A percentile compares a stretch with the other conserved stretches of the same genome.
Conservation (phyloP, 208 protist species). For the Crithidia sp. region DNA sequence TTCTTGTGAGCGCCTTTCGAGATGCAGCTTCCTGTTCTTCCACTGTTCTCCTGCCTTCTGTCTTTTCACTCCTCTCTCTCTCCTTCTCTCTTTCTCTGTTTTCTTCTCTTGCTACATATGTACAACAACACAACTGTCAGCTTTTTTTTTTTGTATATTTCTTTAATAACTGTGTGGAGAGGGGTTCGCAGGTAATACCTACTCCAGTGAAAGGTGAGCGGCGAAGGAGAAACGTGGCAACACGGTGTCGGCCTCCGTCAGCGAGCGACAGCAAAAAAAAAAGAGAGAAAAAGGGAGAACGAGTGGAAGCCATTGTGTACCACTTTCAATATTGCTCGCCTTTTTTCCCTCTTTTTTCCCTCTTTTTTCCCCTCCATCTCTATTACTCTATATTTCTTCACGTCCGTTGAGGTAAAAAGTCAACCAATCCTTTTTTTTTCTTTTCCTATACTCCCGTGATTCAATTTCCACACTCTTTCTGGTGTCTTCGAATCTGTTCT, state of each 20-base stretch:
- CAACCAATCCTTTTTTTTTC: constrained; percentile 1
- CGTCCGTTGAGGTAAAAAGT: not conserved
- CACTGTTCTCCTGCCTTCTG: too few species aligned
- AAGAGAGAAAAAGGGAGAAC: not conserved
- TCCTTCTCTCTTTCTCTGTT: constrained; percentile 9
- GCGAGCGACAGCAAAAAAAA: not conserved
- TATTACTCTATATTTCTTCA: not conserved
- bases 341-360: constrained; percentile 18
- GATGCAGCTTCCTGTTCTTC: too few species aligned
- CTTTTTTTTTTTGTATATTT: not conserved
- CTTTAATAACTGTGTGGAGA: not conserved
- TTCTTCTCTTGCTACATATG: not conserved
- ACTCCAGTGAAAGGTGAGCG: too few species aligned
- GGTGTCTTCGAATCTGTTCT: not conserved
- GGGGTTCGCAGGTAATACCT: too few species aligned
- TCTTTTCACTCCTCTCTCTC: not conserved
- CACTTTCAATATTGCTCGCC: not conserved
- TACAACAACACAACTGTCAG: too few species aligned
- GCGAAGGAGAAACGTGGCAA: too few species aligned
- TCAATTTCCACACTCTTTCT: too few species aligned
- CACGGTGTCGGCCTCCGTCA: too few species aligned
- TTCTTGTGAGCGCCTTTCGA: not conserved
- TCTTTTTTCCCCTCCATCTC: not conserved
- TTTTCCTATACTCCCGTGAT: not conserved
- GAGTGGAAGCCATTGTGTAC: not conserved